phyloP scores from a whole-genome alignment of 2,329 filamentous ascomycete genomes.

The Arthroderma uncinatum region DNA sequence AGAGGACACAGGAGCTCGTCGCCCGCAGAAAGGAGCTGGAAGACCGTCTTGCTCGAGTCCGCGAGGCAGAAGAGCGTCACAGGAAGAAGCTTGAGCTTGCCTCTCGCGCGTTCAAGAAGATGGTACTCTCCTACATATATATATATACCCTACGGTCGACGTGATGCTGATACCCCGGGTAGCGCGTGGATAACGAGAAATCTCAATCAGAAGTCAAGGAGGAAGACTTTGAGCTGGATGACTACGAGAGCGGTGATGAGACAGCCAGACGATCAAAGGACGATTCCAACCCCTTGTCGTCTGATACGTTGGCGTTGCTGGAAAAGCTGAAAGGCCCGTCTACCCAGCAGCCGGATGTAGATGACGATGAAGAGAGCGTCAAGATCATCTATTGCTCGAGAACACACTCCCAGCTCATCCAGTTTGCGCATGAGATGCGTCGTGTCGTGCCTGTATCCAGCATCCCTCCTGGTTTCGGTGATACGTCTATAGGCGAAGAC shows the following conservation, averaged over 20 bases:
- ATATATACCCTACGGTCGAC: background rate
- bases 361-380: conserved; percentile 50
- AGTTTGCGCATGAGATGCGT: conserved; percentile 73
- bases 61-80: conserved; percentile 50
- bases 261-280: conserved; percentile 19
- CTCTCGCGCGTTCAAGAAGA: conserved; percentile 38
- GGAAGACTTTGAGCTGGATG: conserved; percentile 55
- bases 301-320: conserved; percentile 64
- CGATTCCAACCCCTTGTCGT: conserved; percentile 44
- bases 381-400: conserved; percentile 90
- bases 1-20: conserved; percentile 56
- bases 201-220: background rate
- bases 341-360: conserved; percentile 4
- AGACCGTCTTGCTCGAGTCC: conserved; percentile 53
- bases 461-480: conserved; percentile 38
- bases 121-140: conserved; percentile 21
- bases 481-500: conserved; percentile 13
- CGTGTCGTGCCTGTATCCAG: conserved; percentile 68
- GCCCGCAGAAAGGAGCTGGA: conserved; percentile 63
- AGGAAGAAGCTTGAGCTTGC: conserved; percentile 41
- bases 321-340: conserved; percentile 51
- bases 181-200: conserved; percentile 6
- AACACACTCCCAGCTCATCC: conserved; percentile 82
- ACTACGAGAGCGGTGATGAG: conserved; percentile 57
- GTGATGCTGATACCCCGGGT: background rate